Percentiles rank a stretch among this genome's conserved stretches.
These are phyloP conservation scores for Dioscorea alata DNA, from an alignment of 106 monocot genomes.

Conservation along the genomic window DNA sequence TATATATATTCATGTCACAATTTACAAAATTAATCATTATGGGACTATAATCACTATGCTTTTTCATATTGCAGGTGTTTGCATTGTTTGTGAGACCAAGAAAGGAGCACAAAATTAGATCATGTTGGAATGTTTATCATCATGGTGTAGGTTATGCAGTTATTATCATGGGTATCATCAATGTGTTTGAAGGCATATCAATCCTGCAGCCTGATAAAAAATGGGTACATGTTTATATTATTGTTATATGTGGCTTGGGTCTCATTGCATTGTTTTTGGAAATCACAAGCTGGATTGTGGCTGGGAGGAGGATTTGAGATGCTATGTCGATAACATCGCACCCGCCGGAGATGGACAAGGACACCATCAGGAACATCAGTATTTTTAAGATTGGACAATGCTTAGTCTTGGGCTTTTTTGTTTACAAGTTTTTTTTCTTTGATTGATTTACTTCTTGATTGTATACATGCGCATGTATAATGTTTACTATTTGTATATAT, in stretches of 20 bases:
- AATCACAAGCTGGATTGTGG: neutral
- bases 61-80: neutral
- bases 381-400: too few species aligned
- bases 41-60: too few species aligned
- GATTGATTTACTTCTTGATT: too few species aligned
- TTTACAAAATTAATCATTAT: neutral
- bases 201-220: conserved; percentile 8
- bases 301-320: neutral
- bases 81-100: conserved; percentile 12
- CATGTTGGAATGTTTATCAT: conserved; percentile 21
- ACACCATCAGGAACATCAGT: too few species aligned
- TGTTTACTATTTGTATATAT: too few species aligned
- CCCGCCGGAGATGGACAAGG: too few species aligned
- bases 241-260: neutral
- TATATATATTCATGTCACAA: neutral
- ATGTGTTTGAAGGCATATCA: conserved; percentile 12
- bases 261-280: conserved; percentile 8
- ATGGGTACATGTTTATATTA: conserved; percentile 2
- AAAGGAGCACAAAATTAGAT: conserved; percentile 17
- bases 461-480: too few species aligned
- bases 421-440: too few species aligned
- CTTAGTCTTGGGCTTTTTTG: too few species aligned
- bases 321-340: too few species aligned
- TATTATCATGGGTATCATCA: conserved; percentile 9
- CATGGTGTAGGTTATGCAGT: conserved; percentile 9